Evolutionary conservation across 2,329 filamentous ascomycete genomes (phyloP).

Genomic region (Penicillium sp.): DNA sequence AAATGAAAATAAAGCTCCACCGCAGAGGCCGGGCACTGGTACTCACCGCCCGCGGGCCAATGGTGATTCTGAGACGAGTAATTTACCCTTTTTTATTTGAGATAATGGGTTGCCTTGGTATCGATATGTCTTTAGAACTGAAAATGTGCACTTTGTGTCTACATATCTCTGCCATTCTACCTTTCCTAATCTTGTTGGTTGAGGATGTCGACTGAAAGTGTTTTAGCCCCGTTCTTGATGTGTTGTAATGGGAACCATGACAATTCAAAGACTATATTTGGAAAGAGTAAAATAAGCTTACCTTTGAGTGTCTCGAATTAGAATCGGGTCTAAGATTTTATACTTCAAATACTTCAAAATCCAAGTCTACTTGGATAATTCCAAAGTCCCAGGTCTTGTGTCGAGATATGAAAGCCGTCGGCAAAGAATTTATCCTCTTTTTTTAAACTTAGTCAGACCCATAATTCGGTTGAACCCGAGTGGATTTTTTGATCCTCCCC

Average conservation of each 20-base stretch:
- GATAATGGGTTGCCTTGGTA: neutral
- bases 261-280: neutral
- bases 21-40: slow-evolving; percentile 5
- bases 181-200: neutral
- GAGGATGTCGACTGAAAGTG: neutral
- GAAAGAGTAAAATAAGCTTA: neutral
- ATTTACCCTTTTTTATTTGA: too few species aligned
- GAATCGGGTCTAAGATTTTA: too few species aligned
- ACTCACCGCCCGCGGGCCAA: slow-evolving; percentile 5
- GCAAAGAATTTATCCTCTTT: neutral
- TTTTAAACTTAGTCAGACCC: neutral
- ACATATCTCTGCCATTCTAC: too few species aligned
- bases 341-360: too few species aligned
- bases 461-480: neutral
- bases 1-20: slow-evolving; percentile 5
- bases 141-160: too few species aligned
- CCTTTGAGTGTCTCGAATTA: too few species aligned
- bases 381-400: neutral
- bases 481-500: neutral
- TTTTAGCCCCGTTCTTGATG: neutral
- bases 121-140: too few species aligned
- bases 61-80: neutral
- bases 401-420: neutral
- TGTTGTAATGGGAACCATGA: neutral
- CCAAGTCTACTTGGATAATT: neutral